These are phyloP conservation scores for Trichoderma koningii DNA, from an alignment of 2,329 filamentous ascomycete species.

Conservation along the genomic window DNA sequence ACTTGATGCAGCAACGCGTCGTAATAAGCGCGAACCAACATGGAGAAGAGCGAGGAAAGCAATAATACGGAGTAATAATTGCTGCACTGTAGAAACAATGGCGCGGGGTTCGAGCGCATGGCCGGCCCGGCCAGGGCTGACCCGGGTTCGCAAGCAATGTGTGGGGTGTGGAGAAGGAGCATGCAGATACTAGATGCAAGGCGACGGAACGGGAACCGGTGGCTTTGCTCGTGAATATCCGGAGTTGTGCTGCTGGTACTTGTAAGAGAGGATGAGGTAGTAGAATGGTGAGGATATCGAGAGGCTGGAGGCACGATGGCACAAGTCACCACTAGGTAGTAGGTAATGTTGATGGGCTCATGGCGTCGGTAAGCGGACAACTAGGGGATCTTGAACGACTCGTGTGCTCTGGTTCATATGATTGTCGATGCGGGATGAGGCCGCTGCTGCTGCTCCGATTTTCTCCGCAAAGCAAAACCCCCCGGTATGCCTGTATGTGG, in stretches of 20 bases:
- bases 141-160: not conserved
- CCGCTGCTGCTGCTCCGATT: conserved; percentile 22
- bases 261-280: not conserved
- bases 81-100: too few species aligned
- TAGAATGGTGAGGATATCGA: not conserved
- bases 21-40: not conserved
- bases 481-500: not conserved
- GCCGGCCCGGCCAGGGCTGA: conserved; percentile 15
- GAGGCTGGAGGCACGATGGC: too few species aligned
- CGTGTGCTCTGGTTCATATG: too few species aligned
- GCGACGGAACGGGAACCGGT: not conserved
- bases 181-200: conserved; percentile 11
- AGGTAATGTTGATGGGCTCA: not conserved
- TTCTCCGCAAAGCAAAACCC: conserved; percentile 20
- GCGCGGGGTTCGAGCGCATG: conserved; percentile 11
- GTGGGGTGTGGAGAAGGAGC: conserved; percentile 18
- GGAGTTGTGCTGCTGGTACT: not conserved
- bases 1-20: not conserved
- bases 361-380: not conserved
- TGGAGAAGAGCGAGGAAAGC: not conserved
- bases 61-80: too few species aligned
- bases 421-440: conserved; percentile 6
- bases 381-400: too few species aligned
- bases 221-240: too few species aligned
- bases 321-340: not conserved